These are phyloP conservation scores for Bipolaris bicolor DNA, from an alignment of 2,329 filamentous ascomycete species.

Conservation along the genomic window DNA sequence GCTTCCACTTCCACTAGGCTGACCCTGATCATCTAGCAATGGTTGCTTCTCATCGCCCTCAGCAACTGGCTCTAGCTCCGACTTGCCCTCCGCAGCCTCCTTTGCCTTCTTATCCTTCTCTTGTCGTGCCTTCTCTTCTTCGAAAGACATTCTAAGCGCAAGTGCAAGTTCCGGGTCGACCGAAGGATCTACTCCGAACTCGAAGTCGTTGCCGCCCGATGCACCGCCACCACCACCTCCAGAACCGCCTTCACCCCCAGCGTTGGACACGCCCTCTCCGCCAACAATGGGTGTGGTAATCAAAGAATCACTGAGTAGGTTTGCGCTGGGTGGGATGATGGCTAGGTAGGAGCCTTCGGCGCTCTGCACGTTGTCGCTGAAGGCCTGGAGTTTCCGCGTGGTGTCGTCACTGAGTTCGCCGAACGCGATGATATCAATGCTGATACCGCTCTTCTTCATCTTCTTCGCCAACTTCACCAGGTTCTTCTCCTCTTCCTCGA, in stretches of 20 bases:
- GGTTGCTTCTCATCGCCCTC: conserved; percentile 69
- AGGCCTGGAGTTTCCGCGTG: conserved; percentile 86
- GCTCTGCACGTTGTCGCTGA: conserved; percentile 91
- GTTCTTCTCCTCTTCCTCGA: conserved; percentile 86
- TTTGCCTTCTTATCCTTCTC: conserved; percentile 83
- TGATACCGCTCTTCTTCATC: conserved; percentile 98
- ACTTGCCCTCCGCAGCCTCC: conserved; percentile 73
- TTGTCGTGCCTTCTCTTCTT: conserved; percentile 94
- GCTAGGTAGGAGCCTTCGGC: conserved; percentile 88
- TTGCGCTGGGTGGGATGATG: conserved; percentile 86
- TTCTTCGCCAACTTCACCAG: conserved; percentile 91
- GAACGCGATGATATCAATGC: conserved; percentile 93
- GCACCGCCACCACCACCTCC: conserved; percentile 62
- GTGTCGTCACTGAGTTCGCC: conserved; percentile 91
- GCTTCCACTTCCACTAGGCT: conserved; percentile 66
- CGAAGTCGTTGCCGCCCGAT: conserved; percentile 69
- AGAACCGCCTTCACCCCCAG: conserved; percentile 59
- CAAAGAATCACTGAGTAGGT: conserved; percentile 90
- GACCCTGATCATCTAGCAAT: conserved; percentile 67
- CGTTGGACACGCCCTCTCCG: conserved; percentile 72
- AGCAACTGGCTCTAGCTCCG: conserved; percentile 79
- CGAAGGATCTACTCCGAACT: conserved; percentile 89
- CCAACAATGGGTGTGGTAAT: conserved; percentile 88
- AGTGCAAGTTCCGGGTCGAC: conserved; percentile 93
- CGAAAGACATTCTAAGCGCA: conserved; percentile 94